phyloP scores from a whole-genome alignment of 2,329 filamentous ascomycete genomes.

The Bipolaris sorokiniana region DNA sequence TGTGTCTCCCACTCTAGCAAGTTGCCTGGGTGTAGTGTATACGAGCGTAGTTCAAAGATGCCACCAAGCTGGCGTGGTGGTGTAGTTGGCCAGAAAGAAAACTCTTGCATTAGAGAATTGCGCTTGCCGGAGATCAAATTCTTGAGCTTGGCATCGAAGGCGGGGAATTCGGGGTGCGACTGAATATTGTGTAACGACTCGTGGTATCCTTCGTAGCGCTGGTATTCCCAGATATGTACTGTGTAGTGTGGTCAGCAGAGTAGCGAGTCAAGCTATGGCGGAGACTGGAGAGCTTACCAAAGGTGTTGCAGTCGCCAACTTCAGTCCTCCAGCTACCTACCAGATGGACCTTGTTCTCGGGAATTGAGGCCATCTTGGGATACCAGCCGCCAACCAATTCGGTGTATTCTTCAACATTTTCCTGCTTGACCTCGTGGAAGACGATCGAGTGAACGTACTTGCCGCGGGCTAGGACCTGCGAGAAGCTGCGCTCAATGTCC shows the following conservation, averaged over 20 bases:
- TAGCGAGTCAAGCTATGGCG: neutral
- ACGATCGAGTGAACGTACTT: constrained; percentile 99
- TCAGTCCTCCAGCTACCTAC: constrained; percentile 99
- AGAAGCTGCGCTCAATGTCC: constrained; percentile 95
- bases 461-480: constrained; percentile 88
- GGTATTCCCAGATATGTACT: constrained; percentile 99
- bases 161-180: constrained; percentile 79
- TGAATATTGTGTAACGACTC: constrained; percentile 86
- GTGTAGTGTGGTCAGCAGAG: constrained; percentile 17
- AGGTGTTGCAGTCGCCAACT: constrained; percentile 95
- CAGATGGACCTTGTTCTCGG: constrained; percentile 92
- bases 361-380: constrained; percentile 80
- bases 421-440: constrained; percentile 92
- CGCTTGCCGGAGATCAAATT: constrained; percentile 83
- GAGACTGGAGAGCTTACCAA: constrained; percentile 66
- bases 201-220: constrained; percentile 95
- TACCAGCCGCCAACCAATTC: constrained; percentile 91
- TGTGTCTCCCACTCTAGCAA: constrained; percentile 98
- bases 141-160: constrained; percentile 85
- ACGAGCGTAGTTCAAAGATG: constrained; percentile 93
- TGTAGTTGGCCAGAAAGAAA: constrained; percentile 98
- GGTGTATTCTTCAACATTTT: constrained; percentile 94
- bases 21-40: constrained; percentile 94
- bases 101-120: constrained; percentile 97
- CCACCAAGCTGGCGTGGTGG: constrained; percentile 88